A percentile compares a stretch with the other conserved stretches of the same genome.
These are phyloP conservation scores for Glycyrrhiza uralensis DNA, from an alignment of 306 rosid genomes.

Conservation along the genomic window DNA sequence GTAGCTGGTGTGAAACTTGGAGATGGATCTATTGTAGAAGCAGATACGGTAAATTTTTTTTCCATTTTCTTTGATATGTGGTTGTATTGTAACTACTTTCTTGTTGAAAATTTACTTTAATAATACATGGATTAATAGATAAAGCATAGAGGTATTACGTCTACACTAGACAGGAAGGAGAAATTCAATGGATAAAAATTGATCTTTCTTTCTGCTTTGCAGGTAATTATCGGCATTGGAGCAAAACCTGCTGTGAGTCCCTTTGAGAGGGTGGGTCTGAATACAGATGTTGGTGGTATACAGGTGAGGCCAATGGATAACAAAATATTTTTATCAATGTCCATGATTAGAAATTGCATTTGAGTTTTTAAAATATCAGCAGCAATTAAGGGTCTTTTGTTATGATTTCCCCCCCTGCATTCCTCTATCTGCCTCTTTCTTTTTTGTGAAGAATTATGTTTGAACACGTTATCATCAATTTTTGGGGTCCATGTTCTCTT, in stretches of 20 bases:
- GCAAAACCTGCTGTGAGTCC: conserved; percentile 83
- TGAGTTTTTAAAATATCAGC: background rate
- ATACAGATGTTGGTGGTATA: conserved; percentile 71
- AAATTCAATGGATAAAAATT: conserved; percentile 1
- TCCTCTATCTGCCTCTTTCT: background rate
- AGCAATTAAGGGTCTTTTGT: background rate
- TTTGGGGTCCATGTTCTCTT: conserved; percentile 3
- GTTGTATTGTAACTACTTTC: background rate
- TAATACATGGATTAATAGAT: background rate
- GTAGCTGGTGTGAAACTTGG: conserved; percentile 73
- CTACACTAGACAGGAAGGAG: conserved; percentile 3
- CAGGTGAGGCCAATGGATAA: conserved; percentile 48
- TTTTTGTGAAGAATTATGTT: background rate
- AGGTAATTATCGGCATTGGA: conserved; percentile 90
- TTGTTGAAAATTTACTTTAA: conserved; percentile 4
- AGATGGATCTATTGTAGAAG: conserved; percentile 79
- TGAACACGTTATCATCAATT: background rate
- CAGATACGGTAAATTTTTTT: conserved; percentile 59
- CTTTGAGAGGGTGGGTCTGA: conserved; percentile 70
- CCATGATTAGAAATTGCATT: conserved; percentile 6
- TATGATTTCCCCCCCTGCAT: background rate
- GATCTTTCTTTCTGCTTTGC: conserved; percentile 30
- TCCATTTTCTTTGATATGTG: background rate
- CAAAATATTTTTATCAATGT: background rate
- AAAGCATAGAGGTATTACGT: background rate